Percentiles rank a stretch among this genome's conserved stretches.
These are phyloP conservation scores for Triticum aestivum DNA, from an alignment of 176 grass and related monocot species.

Conservation along the genomic window DNA sequence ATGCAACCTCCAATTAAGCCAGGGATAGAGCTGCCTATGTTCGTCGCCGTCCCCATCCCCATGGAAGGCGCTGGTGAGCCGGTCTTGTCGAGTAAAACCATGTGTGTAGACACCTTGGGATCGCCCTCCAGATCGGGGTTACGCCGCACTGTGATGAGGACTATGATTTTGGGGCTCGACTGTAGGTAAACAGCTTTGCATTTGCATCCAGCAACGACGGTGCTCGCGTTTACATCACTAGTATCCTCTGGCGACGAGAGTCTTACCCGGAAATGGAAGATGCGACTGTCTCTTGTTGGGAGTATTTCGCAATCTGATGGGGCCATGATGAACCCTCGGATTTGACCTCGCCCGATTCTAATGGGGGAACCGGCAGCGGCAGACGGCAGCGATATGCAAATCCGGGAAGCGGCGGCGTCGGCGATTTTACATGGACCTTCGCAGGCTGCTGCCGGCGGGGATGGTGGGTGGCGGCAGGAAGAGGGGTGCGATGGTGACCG, in stretches of 20 bases:
- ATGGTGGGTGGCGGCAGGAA: background rate
- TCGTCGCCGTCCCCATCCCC: no score
- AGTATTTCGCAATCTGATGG: background rate
- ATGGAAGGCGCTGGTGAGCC: background rate
- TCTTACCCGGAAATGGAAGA: conserved; percentile 11
- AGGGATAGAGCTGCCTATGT: background rate
- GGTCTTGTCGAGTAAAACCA: background rate
- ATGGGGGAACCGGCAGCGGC: background rate
- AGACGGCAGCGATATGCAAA: background rate
- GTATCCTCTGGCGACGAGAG: background rate
- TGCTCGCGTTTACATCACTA: background rate
- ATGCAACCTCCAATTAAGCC: accelerated
- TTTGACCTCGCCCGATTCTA: background rate
- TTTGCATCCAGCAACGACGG: background rate
- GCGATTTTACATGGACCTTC: no score
- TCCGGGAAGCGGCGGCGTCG: background rate
- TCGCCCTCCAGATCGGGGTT: background rate
- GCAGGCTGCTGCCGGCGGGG: background rate
- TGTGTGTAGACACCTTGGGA: background rate
- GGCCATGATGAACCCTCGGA: background rate
- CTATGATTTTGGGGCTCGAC: background rate
- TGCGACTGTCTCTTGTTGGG: background rate
- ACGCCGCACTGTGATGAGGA: background rate
- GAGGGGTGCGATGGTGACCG: background rate
- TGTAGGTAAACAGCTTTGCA: background rate